Evolutionary conservation across 2,329 filamentous ascomycete species (phyloP).

Genomic region (Mariannaea sp.): DNA sequence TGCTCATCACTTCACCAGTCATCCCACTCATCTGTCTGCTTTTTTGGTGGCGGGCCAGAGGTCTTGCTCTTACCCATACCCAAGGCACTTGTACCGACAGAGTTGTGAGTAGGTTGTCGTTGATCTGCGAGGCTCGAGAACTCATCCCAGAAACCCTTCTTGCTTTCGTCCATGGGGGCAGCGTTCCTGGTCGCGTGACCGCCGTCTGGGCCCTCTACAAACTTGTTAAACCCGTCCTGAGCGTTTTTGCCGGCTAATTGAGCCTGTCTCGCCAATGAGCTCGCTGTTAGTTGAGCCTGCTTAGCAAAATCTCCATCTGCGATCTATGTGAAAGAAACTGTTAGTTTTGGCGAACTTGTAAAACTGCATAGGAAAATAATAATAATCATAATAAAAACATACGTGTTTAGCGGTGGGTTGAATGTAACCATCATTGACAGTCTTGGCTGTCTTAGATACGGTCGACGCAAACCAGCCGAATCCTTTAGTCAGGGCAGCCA

Average conservation of each 20-base stretch:
- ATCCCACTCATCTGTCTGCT: constrained; percentile 66
- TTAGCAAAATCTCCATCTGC: constrained; percentile 79
- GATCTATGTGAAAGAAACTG: constrained; percentile 56
- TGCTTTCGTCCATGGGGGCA: constrained; percentile 61
- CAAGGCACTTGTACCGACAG: constrained; percentile 65
- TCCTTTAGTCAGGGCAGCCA: constrained; percentile 86
- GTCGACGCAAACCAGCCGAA: constrained; percentile 93
- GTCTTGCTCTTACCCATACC: constrained; percentile 53
- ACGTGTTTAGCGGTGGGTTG: constrained; percentile 91
- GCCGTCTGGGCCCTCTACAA: constrained; percentile 75
- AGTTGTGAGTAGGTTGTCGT: constrained; percentile 50
- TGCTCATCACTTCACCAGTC: constrained; percentile 55
- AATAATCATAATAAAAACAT: too few relatives aligned
- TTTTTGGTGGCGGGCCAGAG: constrained; percentile 41
- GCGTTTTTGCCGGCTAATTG: constrained; percentile 74
- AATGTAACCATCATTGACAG: constrained; percentile 87
- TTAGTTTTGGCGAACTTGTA: constrained; percentile 27
- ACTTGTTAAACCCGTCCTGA: constrained; percentile 79
- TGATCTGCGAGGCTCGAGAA: constrained; percentile 75
- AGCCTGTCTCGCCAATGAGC: constrained; percentile 69
- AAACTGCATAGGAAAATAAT: constrained; percentile 1
- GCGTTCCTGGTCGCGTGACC: constrained; percentile 40
- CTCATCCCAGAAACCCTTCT: constrained; percentile 89
- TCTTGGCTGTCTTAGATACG: constrained; percentile 88
- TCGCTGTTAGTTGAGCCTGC: constrained; percentile 64